Conservation (phyloP, 805 yeast genomes). For the Yamadazyma scolyti region DNA sequence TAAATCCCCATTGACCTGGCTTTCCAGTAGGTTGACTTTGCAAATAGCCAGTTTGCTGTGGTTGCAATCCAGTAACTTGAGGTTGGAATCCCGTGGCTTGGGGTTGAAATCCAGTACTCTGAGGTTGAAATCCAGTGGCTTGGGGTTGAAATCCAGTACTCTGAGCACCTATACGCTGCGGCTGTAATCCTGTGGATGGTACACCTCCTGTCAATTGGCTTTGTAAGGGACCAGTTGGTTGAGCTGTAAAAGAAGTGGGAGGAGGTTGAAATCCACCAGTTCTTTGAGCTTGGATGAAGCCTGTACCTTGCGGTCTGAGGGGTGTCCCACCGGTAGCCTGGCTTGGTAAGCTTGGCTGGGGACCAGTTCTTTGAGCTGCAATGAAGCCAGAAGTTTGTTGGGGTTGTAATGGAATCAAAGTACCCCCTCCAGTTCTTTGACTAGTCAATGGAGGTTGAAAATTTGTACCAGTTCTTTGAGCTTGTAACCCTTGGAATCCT, state of each 20-base stretch:
- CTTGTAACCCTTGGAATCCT: constrained; percentile 31
- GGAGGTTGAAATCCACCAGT: constrained; percentile 15
- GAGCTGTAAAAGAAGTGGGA: too few relatives aligned
- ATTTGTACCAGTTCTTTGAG: constrained; percentile 22
- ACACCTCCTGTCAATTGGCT: constrained; percentile 17
- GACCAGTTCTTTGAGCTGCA: constrained; percentile 43
- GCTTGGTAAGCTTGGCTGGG: constrained; percentile 26
- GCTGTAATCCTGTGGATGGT: constrained; percentile 6
- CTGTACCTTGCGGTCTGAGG: constrained; percentile 20
- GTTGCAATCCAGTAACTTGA: constrained; percentile 28
- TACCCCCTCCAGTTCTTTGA: constrained; percentile 18
- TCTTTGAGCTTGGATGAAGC: constrained; percentile 11
- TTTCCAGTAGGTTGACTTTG: constrained; percentile 59
- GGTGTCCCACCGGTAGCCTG: constrained; percentile 15
- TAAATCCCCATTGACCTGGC: constrained; percentile 82
- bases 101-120: constrained; percentile 24
- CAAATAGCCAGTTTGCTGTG: constrained; percentile 33
- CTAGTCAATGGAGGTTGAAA: constrained; percentile 23
- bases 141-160: constrained; percentile 18
- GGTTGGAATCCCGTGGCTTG: constrained; percentile 17
- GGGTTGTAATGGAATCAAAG: constrained; percentile 48
- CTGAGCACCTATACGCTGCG: constrained; percentile 27
- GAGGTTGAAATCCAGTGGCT: constrained; percentile 18
- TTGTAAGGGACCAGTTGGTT: constrained; percentile 18
- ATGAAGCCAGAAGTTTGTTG: constrained; percentile 70